Conservation (phyloP, 2,329 filamentous ascomycete species). For the Exophiala sideris region DNA sequence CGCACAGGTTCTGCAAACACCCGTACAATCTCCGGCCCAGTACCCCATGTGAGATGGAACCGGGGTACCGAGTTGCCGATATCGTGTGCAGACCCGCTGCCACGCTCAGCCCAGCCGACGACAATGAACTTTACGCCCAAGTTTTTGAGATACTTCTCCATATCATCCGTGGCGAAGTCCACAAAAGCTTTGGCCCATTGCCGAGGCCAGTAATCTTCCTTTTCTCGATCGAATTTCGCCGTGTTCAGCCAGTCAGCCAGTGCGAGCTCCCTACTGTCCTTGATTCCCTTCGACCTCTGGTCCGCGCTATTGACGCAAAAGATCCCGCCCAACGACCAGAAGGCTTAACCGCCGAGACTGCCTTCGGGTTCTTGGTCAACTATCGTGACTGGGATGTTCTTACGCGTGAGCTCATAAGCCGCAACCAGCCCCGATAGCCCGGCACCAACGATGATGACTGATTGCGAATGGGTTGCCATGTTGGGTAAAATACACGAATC, state of each 20-base stretch:
- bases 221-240: conserved; percentile 56
- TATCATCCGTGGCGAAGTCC: conserved; percentile 57
- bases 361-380: conserved; percentile 58
- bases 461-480: background rate
- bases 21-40: conserved; percentile 58
- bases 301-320: conserved; percentile 58
- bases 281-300: conserved; percentile 58
- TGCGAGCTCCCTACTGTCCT: conserved; percentile 56
- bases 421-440: conserved; percentile 34
- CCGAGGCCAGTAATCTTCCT: conserved; percentile 54
- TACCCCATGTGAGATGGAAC: conserved; percentile 63
- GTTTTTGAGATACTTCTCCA: conserved; percentile 57
- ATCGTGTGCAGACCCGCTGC: conserved; percentile 53
- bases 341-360: conserved; percentile 60
- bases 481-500: background rate
- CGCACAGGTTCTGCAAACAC: conserved; percentile 57
- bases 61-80: conserved; percentile 62
- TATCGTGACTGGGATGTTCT: conserved; percentile 29
- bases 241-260: conserved; percentile 59
- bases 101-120: conserved; percentile 62
- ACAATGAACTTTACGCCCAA: conserved; percentile 53
- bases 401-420: conserved; percentile 32
- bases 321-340: conserved; percentile 62
- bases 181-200: conserved; percentile 64
- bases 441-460: conserved; percentile 32